Evolutionary conservation across 345 rosid species (phyloP).

Genomic region (Physaria fendleri): DNA sequence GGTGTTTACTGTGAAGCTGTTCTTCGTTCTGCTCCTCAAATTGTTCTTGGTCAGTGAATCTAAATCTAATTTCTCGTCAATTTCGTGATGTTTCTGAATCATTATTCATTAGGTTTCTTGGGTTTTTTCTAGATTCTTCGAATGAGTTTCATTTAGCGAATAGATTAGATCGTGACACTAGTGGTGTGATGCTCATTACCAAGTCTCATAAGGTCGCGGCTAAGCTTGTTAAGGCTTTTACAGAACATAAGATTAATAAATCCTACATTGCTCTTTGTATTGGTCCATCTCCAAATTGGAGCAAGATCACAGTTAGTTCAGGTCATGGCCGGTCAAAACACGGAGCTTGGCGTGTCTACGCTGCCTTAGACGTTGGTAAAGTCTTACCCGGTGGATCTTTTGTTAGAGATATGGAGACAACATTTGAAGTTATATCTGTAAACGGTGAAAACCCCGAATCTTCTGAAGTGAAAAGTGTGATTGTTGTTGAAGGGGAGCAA

Average conservation of each 20-base stretch:
- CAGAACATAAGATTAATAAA: slow-evolving; percentile 63
- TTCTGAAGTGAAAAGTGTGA: slow-evolving; percentile 17
- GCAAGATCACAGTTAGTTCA: slow-evolving; percentile 53
- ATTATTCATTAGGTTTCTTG: no score
- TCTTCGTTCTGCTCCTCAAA: slow-evolving; percentile 42
- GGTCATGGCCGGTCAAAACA: slow-evolving; percentile 94
- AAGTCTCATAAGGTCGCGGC: slow-evolving; percentile 85
- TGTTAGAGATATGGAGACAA: slow-evolving; percentile 83
- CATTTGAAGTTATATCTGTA: slow-evolving; percentile 57
- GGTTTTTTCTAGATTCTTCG: neutral
- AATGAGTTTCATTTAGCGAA: slow-evolving; percentile 79
- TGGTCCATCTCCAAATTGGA: slow-evolving; percentile 63
- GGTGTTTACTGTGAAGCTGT: slow-evolving; percentile 78
- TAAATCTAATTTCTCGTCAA: neutral
- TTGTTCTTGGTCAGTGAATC: slow-evolving; percentile 28
- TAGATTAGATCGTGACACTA: slow-evolving; percentile 88
- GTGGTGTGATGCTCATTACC: slow-evolving; percentile 73
- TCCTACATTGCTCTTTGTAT: slow-evolving; percentile 69
- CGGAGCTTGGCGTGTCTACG: slow-evolving; percentile 90
- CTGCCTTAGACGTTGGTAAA: slow-evolving; percentile 64
- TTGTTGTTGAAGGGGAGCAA: slow-evolving; percentile 44
- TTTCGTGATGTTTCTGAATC: neutral
- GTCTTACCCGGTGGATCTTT: slow-evolving; percentile 74
- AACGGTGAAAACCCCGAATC: slow-evolving; percentile 35
- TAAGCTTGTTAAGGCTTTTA: slow-evolving; percentile 75